phyloP scores from a whole-genome alignment of 345 rosid species.

The Brassica nigra region DNA sequence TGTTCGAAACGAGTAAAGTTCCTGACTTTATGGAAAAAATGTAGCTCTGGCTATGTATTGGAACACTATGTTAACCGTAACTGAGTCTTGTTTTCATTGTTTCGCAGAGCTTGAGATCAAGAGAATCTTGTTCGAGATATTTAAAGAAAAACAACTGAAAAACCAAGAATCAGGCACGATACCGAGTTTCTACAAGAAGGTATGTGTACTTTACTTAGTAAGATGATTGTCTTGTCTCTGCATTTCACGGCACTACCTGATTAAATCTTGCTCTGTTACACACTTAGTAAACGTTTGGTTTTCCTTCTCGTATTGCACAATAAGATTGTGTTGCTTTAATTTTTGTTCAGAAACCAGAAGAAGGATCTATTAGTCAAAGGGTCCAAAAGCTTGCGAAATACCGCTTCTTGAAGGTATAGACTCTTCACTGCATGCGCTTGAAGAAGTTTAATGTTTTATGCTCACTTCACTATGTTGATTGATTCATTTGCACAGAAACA shows the following conservation, averaged over 20 bases:
- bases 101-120: conserved; percentile 99
- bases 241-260: neutral
- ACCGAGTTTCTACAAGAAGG: conserved; percentile 98
- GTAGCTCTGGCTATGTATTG: neutral
- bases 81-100: conserved; percentile 10
- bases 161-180: conserved; percentile 84
- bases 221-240: conserved; percentile 9
- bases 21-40: conserved; percentile 16
- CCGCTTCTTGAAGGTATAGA: conserved; percentile 79
- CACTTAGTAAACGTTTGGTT: neutral
- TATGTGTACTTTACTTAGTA: conserved; percentile 22
- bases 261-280: neutral
- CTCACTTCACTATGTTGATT: conserved; percentile 11
- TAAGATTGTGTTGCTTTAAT: conserved; percentile 23
- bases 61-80: conserved; percentile 8
- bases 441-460: conserved; percentile 2
- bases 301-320: neutral
- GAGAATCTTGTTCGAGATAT: conserved; percentile 94
- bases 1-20: conserved; percentile 10
- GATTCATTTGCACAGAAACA: conserved; percentile 72
- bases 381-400: conserved; percentile 90
- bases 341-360: conserved; percentile 87
- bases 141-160: conserved; percentile 93
- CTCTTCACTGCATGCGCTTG: neutral
- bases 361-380: conserved; percentile 94